A percentile compares a stretch with the other conserved stretches of the same genome.
These are phyloP conservation scores for Neobulgaria alba DNA, from an alignment of 2,329 filamentous ascomycete genomes.

Conservation along the genomic window DNA sequence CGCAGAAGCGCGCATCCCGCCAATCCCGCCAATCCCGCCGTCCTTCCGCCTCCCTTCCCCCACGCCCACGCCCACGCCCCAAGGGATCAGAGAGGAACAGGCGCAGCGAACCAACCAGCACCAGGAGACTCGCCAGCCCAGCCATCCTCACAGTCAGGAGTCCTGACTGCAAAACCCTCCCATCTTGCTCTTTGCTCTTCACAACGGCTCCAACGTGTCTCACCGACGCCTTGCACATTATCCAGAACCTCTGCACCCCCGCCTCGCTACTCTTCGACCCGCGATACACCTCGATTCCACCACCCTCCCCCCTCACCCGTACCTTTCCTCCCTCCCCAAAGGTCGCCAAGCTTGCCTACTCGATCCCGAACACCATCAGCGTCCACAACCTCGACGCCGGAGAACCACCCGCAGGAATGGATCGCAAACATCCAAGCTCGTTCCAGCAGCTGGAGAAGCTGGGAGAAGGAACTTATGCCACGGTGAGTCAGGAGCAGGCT, in stretches of 20 bases:
- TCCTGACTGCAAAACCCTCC: constrained; percentile 1
- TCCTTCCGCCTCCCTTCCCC: neutral
- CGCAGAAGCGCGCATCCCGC: too few relatives aligned
- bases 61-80: too few relatives aligned
- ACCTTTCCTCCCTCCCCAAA: constrained; percentile 27
- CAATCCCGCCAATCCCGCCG: too few relatives aligned
- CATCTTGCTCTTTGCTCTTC: constrained; percentile 10
- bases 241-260: constrained; percentile 31
- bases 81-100: neutral
- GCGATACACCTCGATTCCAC: constrained; percentile 29
- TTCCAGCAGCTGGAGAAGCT: constrained; percentile 99
- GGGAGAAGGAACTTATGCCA: constrained; percentile 97
- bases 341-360: constrained; percentile 13
- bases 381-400: constrained; percentile 26
- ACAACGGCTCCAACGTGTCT: constrained; percentile 28
- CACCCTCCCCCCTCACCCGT: constrained; percentile 20
- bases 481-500: constrained; percentile 44
- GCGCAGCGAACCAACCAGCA: neutral
- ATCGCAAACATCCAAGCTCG: constrained; percentile 73
- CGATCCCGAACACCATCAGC: constrained; percentile 28
- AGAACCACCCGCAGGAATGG: constrained; percentile 48
- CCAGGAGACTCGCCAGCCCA: too few relatives aligned
- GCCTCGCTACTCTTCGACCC: constrained; percentile 35
- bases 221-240: constrained; percentile 23
- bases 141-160: too few relatives aligned